Evolutionary conservation across 1,284 basidiomycete species (phyloP), one percentile per base, ranked within the genome.

Genomic region (Papiliotrema flavescens): DNA sequence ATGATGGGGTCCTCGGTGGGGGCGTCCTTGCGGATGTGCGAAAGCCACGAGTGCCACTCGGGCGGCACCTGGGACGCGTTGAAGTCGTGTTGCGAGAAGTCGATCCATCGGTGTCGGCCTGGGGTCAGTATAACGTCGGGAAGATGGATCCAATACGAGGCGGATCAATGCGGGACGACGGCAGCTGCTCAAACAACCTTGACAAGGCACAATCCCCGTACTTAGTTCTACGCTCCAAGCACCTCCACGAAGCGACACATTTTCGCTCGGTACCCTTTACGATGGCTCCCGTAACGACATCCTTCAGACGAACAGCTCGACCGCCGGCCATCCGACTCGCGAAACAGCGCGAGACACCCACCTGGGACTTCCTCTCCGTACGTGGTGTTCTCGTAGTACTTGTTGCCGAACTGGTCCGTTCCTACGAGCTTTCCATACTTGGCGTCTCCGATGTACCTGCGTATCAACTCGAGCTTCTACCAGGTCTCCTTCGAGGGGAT

Each of bases 21-120:
- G 6, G 90, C 82, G 39, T 85, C 82, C 63, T 85, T 82, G 47
- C 93, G 88, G 68, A 94, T 95, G 71, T 95, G 90, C n/a, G 82
- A 80, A 28, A 96, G 76, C 93, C 93, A 97, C 8, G 91, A 84
- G 76, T 94, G 91, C 94, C 94, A 96, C 76, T 93, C 91, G 2
- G 91, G 83, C 32, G 91, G 88, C 36, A 94, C 85, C 80, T 97
- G 93, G 0, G 89, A 84, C 11, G 89, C 89, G 70, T 95, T 89
- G 76, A 82, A 87, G 64, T 93, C 84, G 72, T 94, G 88, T 79
- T 93, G 90, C 35, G 86, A 82, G 68, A 84, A 91, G 79, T 95
- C 93, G 44, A 96, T 86, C 93, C 65, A 66, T 57, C 65, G 41
- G 44, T 63, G 61, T 52, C 64, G 60, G 24, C 64, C 64, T 65